Conservation (phyloP, 208 protist genomes). For the Wallacemonas sp. region DNA sequence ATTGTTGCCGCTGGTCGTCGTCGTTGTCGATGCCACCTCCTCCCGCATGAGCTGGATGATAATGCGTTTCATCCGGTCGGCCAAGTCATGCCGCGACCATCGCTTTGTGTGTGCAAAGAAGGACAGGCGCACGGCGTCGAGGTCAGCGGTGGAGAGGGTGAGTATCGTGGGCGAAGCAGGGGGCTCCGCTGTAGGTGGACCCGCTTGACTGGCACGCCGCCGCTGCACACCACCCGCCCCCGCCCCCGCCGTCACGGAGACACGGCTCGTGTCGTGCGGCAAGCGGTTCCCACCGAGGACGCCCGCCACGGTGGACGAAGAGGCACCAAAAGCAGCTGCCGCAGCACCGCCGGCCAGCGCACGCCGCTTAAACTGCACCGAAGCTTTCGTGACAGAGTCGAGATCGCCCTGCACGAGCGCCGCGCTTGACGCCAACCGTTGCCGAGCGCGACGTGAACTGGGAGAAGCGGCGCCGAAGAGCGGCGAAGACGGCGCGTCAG, state of each 20-base stretch:
- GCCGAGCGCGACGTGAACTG: neutral
- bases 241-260: neutral
- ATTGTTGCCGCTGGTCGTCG: neutral
- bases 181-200: neutral
- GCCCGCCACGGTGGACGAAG: neutral
- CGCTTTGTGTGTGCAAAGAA: slow-evolving; percentile 51
- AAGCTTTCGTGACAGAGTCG: neutral
- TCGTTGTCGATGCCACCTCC: no score
- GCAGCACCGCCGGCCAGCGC: neutral
- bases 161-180: slow-evolving; percentile 40
- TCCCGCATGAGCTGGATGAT: slow-evolving; percentile 31
- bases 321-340: neutral
- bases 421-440: neutral
- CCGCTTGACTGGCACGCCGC: neutral
- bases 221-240: neutral
- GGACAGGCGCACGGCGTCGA: slow-evolving; percentile 52
- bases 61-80: slow-evolving; percentile 40
- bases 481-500: neutral
- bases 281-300: neutral
- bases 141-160: slow-evolving; percentile 52
- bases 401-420: neutral
- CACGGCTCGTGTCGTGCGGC: slow-evolving; percentile 5
- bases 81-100: slow-evolving; percentile 36
- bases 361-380: slow-evolving; percentile 1
- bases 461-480: neutral